A percentile compares a stretch with the other conserved stretches of the same genome.
Conservation (phyloP, 257 asterid genomes). For the Anisodus tanguticus region DNA sequence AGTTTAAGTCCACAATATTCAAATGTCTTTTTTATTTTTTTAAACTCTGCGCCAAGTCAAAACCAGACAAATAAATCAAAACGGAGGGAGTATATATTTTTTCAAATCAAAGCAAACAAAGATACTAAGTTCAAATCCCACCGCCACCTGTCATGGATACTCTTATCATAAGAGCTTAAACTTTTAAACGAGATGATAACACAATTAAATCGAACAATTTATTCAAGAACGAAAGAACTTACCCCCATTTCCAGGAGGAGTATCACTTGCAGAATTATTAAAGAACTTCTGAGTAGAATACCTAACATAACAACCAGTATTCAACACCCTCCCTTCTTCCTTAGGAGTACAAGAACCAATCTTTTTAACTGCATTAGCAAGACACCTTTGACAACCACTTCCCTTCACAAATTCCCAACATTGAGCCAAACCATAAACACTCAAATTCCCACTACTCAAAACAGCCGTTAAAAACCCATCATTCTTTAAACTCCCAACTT, state of each 20-base stretch:
- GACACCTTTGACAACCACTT: conserved; percentile 54
- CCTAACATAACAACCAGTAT: conserved; percentile 74
- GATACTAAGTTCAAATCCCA: too few species aligned
- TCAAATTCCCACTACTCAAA: conserved; percentile 51
- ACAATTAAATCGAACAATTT: neutral
- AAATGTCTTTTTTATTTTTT: too few species aligned
- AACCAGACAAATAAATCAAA: too few species aligned
- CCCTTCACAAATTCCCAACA: conserved; percentile 72
- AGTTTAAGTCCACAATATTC: too few species aligned
- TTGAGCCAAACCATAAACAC: conserved; percentile 75
- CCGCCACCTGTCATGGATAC: too few species aligned
- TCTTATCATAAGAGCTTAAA: too few species aligned
- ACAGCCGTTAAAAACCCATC: conserved; percentile 59
- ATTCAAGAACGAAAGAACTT: conserved; percentile 1
- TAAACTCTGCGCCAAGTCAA: too few species aligned
- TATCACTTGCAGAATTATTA: conserved; percentile 46
- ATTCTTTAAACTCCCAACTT: conserved; percentile 46
- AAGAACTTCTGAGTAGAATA: conserved; percentile 64
- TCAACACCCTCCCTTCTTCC: conserved; percentile 66
- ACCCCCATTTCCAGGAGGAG: conserved; percentile 52
- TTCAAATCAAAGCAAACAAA: too few species aligned
- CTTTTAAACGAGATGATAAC: neutral
- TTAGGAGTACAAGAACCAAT: conserved; percentile 55
- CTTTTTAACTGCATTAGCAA: conserved; percentile 48
- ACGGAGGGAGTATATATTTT: too few species aligned